phyloP scores from a whole-genome alignment of 2,329 filamentous ascomycete species.

The Purpureocillium lavendulum region DNA sequence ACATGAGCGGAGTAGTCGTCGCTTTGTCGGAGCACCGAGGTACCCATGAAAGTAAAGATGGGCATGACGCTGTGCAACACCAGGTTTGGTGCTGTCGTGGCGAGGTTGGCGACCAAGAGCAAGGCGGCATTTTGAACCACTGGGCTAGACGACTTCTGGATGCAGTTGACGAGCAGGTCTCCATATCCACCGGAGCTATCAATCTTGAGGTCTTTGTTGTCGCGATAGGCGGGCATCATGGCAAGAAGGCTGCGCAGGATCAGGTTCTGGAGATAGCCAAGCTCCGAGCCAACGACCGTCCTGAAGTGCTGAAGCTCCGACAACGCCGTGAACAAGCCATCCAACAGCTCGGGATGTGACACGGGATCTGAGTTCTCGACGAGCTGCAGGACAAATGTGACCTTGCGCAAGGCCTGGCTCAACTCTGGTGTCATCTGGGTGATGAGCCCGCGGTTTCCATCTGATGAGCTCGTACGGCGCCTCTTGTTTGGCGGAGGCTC shows the following conservation, averaged over 20 bases:
- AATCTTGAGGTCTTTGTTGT: constrained; percentile 52
- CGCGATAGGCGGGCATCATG: constrained; percentile 72
- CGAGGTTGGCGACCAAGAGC: constrained; percentile 77
- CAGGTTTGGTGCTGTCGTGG: constrained; percentile 79
- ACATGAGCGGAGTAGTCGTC: constrained; percentile 97
- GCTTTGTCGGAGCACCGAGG: constrained; percentile 80
- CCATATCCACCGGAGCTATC: constrained; percentile 75
- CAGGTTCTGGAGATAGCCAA: constrained; percentile 83
- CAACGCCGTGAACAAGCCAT: constrained; percentile 75
- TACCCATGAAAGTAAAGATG: constrained; percentile 97
- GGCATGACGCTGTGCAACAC: constrained; percentile 98
- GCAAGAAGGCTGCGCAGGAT: constrained; percentile 73
- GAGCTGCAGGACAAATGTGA: constrained; percentile 82
- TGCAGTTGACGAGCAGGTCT: constrained; percentile 87
- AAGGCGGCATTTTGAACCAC: constrained; percentile 91
- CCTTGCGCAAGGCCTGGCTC: constrained; percentile 59
- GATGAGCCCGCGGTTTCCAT: constrained; percentile 51
- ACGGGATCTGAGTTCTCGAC: constrained; percentile 73
- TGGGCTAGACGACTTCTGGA: constrained; percentile 83
- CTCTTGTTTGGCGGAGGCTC: constrained; percentile 69
- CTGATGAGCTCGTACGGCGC: constrained; percentile 67
- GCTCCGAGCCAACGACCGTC: constrained; percentile 70
- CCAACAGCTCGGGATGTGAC: constrained; percentile 67
- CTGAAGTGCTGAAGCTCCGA: constrained; percentile 81
- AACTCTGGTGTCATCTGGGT: constrained; percentile 58